Percentiles rank a stretch among this genome's conserved stretches.
phyloP scores from a whole-genome alignment of 139 green algal species.

The Coelastrella sp. region DNA sequence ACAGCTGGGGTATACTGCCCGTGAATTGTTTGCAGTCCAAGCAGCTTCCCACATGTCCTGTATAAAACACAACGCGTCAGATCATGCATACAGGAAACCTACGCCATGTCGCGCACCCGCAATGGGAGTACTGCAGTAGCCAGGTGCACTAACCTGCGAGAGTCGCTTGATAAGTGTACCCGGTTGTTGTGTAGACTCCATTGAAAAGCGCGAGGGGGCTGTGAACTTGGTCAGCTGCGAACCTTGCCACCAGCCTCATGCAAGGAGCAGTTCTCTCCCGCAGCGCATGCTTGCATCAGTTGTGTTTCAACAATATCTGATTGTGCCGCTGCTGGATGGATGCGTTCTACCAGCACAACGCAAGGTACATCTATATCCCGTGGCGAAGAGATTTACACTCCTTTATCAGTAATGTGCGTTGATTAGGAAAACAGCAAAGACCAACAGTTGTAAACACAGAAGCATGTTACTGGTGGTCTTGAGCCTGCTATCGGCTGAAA shows the following conservation, averaged over 20 bases:
- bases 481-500: no score
- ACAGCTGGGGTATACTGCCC: slow-evolving; percentile 19
- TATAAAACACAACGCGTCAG: no score
- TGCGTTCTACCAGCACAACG: no score
- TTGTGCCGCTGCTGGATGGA: no score
- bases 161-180: slow-evolving; percentile 14
- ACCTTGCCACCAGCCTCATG: no score
- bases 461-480: no score
- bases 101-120: background rate
- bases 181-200: background rate
- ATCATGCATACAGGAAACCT: no score
- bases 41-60: slow-evolving; percentile 24
- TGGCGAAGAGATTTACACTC: background rate
- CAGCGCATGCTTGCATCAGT: background rate
- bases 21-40: background rate
- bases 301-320: background rate
- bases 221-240: no score
- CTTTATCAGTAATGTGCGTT: background rate
- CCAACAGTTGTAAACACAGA: no score
- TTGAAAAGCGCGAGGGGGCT: no score
- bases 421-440: background rate
- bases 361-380: background rate
- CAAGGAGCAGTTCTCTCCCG: background rate
- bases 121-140: no score
- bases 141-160: slow-evolving; percentile 22